These are phyloP conservation scores for Multifurca ochricompacta DNA, from an alignment of 768 basidiomycete genomes.

Conservation along the genomic window DNA sequence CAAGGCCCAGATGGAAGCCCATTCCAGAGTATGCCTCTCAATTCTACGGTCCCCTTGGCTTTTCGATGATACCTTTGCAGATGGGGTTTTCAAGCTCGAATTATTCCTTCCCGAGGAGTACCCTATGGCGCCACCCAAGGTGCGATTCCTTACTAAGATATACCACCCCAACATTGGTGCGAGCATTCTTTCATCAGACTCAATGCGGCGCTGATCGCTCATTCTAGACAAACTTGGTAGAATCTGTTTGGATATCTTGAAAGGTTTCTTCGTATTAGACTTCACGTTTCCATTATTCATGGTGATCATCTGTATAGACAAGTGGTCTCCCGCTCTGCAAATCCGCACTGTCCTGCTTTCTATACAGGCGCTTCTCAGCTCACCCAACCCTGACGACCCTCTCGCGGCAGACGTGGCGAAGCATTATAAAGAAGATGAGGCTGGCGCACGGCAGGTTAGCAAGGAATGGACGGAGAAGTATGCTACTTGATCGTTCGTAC, in stretches of 20 bases:
- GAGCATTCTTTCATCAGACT: constrained; percentile 23
- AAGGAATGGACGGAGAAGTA: constrained; percentile 94
- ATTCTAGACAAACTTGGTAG: constrained; percentile 89
- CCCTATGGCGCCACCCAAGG: constrained; percentile 99
- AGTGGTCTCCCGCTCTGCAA: constrained; percentile 98
- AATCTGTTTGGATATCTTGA: constrained; percentile 97
- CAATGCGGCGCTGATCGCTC: neutral
- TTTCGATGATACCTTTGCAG: constrained; percentile 33
- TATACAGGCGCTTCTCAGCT: constrained; percentile 90
- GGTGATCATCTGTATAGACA: constrained; percentile 47
- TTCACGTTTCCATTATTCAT: neutral
- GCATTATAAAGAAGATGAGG: constrained; percentile 97
- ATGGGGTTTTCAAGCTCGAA: constrained; percentile 92
- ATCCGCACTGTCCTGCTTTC: constrained; percentile 97
- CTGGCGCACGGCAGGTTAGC: constrained; percentile 86
- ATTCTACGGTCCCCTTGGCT: neutral
- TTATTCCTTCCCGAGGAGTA: constrained; percentile 98
- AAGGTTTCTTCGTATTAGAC: constrained; percentile 48
- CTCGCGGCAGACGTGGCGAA: constrained; percentile 93
- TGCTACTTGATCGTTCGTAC: constrained; percentile 36
- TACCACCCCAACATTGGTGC: constrained; percentile 98
- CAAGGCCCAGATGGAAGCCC: constrained; percentile 92
- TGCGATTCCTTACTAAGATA: constrained; percentile 95
- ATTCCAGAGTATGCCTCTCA: constrained; percentile 49
- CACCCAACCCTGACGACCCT: constrained; percentile 96